Conservation (phyloP, 2,329 filamentous ascomycete species). For the Leptographium flavum region DNA sequence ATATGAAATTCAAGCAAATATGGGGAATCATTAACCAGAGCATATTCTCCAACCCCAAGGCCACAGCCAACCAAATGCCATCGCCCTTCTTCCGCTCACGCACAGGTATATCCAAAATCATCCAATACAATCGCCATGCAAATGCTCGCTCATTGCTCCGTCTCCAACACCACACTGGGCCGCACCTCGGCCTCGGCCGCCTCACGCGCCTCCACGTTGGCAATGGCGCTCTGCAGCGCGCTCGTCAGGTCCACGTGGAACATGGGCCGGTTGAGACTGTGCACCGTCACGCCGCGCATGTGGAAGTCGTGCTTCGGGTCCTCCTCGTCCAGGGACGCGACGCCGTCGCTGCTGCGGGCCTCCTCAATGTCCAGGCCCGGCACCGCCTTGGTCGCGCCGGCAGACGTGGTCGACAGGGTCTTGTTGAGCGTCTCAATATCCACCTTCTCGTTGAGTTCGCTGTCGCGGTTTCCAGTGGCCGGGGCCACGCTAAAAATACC, state of each 20-base stretch:
- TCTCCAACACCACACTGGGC: slow-evolving; percentile 2
- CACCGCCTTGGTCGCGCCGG: slow-evolving; percentile 6
- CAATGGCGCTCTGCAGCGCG: slow-evolving; percentile 74
- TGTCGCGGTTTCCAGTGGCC: slow-evolving; percentile 54
- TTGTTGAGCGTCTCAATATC: slow-evolving; percentile 33
- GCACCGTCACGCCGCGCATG: slow-evolving; percentile 45
- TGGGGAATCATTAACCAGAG: background rate
- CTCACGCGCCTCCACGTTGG: slow-evolving; percentile 51
- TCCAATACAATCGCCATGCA: background rate
- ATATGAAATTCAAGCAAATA: no score
- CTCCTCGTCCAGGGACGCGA: slow-evolving; percentile 17
- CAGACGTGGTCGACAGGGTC: background rate
- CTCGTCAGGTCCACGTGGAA: slow-evolving; percentile 91
- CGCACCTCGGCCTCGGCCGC: slow-evolving; percentile 14
- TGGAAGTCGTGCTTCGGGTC: slow-evolving; percentile 10
- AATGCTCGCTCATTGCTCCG: background rate
- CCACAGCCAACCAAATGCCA: background rate
- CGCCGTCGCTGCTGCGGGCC: slow-evolving; percentile 8
- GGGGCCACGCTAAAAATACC: slow-evolving; percentile 91
- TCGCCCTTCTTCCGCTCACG: background rate
- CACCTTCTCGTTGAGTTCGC: slow-evolving; percentile 46
- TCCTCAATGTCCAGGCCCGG: slow-evolving; percentile 13
- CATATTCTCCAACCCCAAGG: background rate
- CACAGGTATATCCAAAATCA: background rate
- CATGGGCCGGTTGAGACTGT: slow-evolving; percentile 76